Evolutionary conservation across 805 yeast genomes (phyloP), one percentile per base, ranked within the genome.

Genomic region (Pichia rugopelliculosa): DNA sequence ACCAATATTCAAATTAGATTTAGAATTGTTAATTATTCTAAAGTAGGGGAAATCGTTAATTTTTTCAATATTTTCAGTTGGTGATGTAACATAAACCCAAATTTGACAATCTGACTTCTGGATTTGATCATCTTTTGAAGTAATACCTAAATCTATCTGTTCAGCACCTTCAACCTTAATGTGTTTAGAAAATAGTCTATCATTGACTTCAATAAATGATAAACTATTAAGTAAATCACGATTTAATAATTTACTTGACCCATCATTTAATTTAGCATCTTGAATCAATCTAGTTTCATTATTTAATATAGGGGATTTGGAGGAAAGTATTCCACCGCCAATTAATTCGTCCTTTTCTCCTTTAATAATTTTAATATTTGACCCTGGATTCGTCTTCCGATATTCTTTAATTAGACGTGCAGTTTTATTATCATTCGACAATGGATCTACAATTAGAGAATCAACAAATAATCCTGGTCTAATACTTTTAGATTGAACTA

Each of bases 281-380:
- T 59, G 65, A 15, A 60, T 50, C 12, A 62, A 55, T 38, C 69
- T 52, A 12, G 56, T 46, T 1, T 64, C 67, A 33, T 49, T 48
- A 44, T 48, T 60, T 38, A 65, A 43, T 41, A 65, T 56, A 15
- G 69, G 68, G 0, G 69, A 55, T 36, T 58, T 61, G 8, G 60
- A 48, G 11, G 53, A 54, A 39, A 58, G 48, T 10, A 42, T 42
- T 4, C 56, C 53, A 17, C 47, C 44, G 8, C 44, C 47, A 8
- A 50, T 5, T 11, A 51, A 48, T 13, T 45, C 45, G 37, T 47
- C 50, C 10, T 41, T 30, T 2, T 27, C 39, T 11, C 54, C 51
- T 38, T 54, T 56, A 4, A 50, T 30, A 10, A 61, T 34, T 34
- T 48, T 46, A 4, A 56, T 30, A 39, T 53, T 55, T 11, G 47